Evolutionary conservation across 768 basidiomycete species (phyloP), one percentile per base, ranked within the genome.

Genomic region (Paxillus ammoniavirescens): DNA sequence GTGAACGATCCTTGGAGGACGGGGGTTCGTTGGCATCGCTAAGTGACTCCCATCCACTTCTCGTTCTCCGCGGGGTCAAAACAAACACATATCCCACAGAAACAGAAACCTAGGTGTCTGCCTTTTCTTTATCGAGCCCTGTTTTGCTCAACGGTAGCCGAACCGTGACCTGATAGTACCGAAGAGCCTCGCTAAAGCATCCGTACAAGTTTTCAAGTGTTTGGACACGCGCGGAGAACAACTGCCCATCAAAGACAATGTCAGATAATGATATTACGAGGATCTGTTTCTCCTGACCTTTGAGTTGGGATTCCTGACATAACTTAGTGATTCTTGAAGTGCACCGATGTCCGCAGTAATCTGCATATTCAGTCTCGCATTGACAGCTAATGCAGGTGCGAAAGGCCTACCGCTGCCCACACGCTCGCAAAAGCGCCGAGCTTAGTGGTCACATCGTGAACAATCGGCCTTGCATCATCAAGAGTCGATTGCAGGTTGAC

Each of bases 131-230:
- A 10, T 31, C 31, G 31, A 2, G 2, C 31, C 31, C 31, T 8
- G 31, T 10, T 31, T 10, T 31, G 31, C 8, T 31, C 35, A 52
- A 14, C 18, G 50, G 49, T 5, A 63, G 54, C 13, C 2, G 53
- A 36, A 63, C 61, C 6, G 52, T 64, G 49, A 56, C 50, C 21
- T 65, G 63, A 36, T 64, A 65, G 40, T 56, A 51, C 30, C 57
- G 60, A 36, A 65, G 63, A 6, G 63, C 63, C 26, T 42, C 55
- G 23, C 61, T 59, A 10, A 65, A 61, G 40, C 54, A 62, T 14
- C 54, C 54, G 6, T 63, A 64, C 59, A 63, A 47, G 4, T 2
- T 47, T 46, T 63, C 62, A 31, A 63, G 40, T 26, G 37, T 50
- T 18, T 52, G 42, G 30, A 63, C 47, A 15, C 62, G 62, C 10